Evolutionary conservation across 495 filamentous ascomycete genomes (phyloP), one percentile per base, ranked within the genome.

Genomic region (Penicillium parvum): DNA sequence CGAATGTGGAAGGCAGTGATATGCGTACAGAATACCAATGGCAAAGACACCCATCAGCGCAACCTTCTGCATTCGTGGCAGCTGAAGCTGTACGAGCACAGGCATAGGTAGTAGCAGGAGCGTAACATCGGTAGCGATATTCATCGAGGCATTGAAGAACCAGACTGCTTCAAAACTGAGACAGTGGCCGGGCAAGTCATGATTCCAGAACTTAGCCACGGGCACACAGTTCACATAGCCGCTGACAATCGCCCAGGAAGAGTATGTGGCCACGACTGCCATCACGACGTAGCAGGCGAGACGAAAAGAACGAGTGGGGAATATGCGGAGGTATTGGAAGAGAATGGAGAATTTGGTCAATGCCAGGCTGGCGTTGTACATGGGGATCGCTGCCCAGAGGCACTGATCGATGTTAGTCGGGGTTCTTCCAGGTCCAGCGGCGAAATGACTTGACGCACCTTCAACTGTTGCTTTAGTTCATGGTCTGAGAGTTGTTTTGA

Each of bases 1-100:
- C 82, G 41, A 76, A 69, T 57, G 85, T 78, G 15, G 85, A 74
- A 50, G 82, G 85, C 41, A 79, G 76, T 48, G 18, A 32, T 21
- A 1, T n/a, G 9, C 60, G 15, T 50, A 67, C 53, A 79, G 69
- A 50, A 65, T 69, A 40, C 81, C 80, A 0, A 83, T 60, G 1
- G 68, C 66, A 47, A 83, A 82, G 15, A 82, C 67, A 14, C 68
- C 51, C 37, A 79, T 63, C 9, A 83, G 51, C 1, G 65, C 71
- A 20, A 65, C 16, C 49, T 77, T 83, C 46, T 81, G 77, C 29
- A 57, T 57, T 11, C 53, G 60, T 1, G 71, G 74, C 5, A 82
- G 58, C 23, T 75, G 69, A 7, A 81, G 53, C 8, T 68, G 52
- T 26, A 64, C 71, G 27, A 83, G 66, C 0, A 76, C 58, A 2